A percentile compares a stretch with the other conserved stretches of the same genome.
These are phyloP conservation scores for Hysterangium stoloniferum DNA, from an alignment of 768 basidiomycete species.

Conservation along the genomic window DNA sequence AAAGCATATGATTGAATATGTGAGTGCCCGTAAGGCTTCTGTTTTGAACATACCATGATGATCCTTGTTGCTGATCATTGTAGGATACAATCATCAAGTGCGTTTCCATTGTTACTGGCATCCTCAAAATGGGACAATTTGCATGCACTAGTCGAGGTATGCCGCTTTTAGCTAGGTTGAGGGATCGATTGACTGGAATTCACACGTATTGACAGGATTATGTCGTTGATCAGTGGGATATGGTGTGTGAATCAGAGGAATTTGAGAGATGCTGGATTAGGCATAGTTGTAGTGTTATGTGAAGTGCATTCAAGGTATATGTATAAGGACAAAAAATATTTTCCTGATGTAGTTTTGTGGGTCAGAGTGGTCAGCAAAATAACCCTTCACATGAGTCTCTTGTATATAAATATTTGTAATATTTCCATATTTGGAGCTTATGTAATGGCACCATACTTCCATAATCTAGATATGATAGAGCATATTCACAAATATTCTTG, in stretches of 20 bases:
- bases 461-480: no score
- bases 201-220: slow-evolving; percentile 42
- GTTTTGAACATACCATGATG: neutral
- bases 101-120: slow-evolving; percentile 66
- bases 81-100: slow-evolving; percentile 55
- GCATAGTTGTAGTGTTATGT: no score
- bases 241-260: slow-evolving; percentile 52
- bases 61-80: slow-evolving; percentile 16
- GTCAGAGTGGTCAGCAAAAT: no score
- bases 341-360: no score
- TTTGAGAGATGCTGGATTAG: slow-evolving; percentile 69
- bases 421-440: no score
- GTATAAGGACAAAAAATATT: no score
- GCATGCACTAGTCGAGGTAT: slow-evolving; percentile 51
- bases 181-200: neutral
- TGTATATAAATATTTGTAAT: no score
- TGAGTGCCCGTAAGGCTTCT: slow-evolving; percentile 14
- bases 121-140: slow-evolving; percentile 59
- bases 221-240: slow-evolving; percentile 70
- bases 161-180: slow-evolving; percentile 15
- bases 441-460: no score
- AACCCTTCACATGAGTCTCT: no score
- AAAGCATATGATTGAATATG: slow-evolving; percentile 73
- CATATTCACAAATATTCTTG: no score
- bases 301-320: no score